Evolutionary conservation across 2,329 filamentous ascomycete genomes (phyloP).

Genomic region (Gnomoniopsis smithogilvyi): DNA sequence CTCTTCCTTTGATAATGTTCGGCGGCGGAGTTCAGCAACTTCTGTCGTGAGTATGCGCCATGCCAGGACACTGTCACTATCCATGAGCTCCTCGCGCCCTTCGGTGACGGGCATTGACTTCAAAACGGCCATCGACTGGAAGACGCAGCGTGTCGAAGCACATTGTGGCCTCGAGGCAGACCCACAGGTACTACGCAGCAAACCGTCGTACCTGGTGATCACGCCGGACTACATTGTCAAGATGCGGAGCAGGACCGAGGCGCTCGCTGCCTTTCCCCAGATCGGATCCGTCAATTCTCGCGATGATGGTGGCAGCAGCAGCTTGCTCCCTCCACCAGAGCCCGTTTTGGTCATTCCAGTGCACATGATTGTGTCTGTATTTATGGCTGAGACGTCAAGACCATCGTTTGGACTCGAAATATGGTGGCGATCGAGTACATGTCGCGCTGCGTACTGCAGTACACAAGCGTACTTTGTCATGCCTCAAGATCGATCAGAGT

Average conservation of each 20-base stretch:
- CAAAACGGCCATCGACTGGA: conserved; percentile 31
- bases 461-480: conserved; percentile 47
- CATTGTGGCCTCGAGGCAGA: conserved; percentile 48
- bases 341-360: conserved; percentile 44
- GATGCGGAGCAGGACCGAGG: conserved; percentile 45
- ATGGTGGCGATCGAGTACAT: conserved; percentile 50
- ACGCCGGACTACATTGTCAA: conserved; percentile 49
- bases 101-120: conserved; percentile 26
- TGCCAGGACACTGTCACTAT: conserved; percentile 21
- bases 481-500: conserved; percentile 47
- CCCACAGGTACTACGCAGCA: conserved; percentile 40
- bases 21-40: conserved; percentile 27
- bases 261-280: conserved; percentile 44
- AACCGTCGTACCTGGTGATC: conserved; percentile 49
- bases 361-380: conserved; percentile 48
- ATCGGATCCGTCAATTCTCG: conserved; percentile 26
- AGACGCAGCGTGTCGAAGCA: conserved; percentile 27
- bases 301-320: conserved; percentile 24
- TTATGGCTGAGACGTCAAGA: conserved; percentile 47
- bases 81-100: conserved; percentile 17
- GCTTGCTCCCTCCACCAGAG: conserved; percentile 26
- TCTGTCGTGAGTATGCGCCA: conserved; percentile 26
- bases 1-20: conserved; percentile 22
- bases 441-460: conserved; percentile 43
- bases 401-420: conserved; percentile 52